Percentiles rank a stretch among this genome's conserved stretches.
Conservation (phyloP, 495 filamentous ascomycete genomes). For the Podospora sp. region DNA sequence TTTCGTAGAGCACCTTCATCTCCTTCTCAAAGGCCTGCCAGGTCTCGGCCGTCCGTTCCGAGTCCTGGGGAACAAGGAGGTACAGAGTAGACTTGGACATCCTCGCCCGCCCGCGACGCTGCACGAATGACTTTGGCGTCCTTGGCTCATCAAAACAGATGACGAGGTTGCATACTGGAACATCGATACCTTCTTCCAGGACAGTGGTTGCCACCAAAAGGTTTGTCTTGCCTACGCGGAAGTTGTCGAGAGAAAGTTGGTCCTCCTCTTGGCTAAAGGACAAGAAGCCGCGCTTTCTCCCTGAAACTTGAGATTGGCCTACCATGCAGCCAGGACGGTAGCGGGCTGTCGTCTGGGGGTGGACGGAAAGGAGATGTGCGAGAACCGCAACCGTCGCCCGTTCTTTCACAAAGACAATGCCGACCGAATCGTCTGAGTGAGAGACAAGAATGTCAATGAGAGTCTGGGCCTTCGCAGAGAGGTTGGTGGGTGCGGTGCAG, state of each 20-base stretch:
- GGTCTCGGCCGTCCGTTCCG: conserved; percentile 37
- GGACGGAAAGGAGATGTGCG: conserved; percentile 62
- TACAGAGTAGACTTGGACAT: conserved; percentile 70
- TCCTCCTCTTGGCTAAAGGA: conserved; percentile 63
- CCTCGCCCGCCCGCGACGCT: conserved; percentile 82
- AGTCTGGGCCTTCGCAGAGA: conserved; percentile 57
- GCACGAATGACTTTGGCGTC: conserved; percentile 85
- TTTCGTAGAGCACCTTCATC: conserved; percentile 74
- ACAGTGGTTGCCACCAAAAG: conserved; percentile 83
- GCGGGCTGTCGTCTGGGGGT: conserved; percentile 57
- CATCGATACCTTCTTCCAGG: conserved; percentile 90
- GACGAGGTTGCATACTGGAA: conserved; percentile 81
- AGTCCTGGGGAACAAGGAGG: conserved; percentile 55
- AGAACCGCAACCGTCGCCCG: conserved; percentile 70
- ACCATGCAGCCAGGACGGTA: conserved; percentile 70
- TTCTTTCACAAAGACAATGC: conserved; percentile 80
- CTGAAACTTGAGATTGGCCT: conserved; percentile 62
- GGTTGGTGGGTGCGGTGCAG: conserved; percentile 26
- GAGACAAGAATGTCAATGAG: conserved; percentile 57
- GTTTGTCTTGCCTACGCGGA: conserved; percentile 70
- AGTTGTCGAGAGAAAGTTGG: conserved; percentile 63
- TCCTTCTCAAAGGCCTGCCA: conserved; percentile 68
- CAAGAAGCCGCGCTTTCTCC: conserved; percentile 55
- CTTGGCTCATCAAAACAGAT: conserved; percentile 79
- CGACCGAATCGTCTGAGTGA: conserved; percentile 55